Percentiles rank a stretch among this genome's conserved stretches.
Evolutionary conservation across 495 filamentous ascomycete genomes (phyloP).

Genomic region (Cryomyces minteri): DNA sequence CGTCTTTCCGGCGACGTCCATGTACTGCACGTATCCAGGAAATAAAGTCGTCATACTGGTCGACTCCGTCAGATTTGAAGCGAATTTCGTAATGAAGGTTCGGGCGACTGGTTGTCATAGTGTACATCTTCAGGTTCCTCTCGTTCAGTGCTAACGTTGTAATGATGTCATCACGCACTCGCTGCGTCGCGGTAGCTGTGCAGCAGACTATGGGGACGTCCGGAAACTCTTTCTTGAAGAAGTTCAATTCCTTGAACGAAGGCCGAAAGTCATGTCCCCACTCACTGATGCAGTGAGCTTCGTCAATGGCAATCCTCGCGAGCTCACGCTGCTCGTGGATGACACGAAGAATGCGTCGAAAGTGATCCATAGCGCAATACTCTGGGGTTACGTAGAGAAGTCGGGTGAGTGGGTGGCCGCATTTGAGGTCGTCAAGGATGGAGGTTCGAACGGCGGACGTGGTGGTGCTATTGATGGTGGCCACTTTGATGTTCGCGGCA

Average conservation of each 20-base stretch:
- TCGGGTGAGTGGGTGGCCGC: constrained; percentile 66
- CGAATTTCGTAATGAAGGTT: constrained; percentile 88
- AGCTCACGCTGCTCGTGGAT: constrained; percentile 73
- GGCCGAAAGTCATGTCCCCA: constrained; percentile 98
- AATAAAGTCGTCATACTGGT: constrained; percentile 49
- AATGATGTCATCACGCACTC: constrained; percentile 66
- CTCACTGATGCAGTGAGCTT: constrained; percentile 94
- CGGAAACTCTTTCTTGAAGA: constrained; percentile 67
- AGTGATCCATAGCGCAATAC: constrained; percentile 57
- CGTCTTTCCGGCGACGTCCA: constrained; percentile 34
- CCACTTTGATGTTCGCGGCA: constrained; percentile 56
- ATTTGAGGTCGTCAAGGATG: constrained; percentile 64
- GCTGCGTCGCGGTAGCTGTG: constrained; percentile 73
- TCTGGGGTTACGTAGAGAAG: constrained; percentile 92
- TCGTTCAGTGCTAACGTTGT: constrained; percentile 47
- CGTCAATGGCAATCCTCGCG: constrained; percentile 73
- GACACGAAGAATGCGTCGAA: constrained; percentile 51
- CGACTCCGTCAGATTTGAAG: constrained; percentile 58
- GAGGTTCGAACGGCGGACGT: constrained; percentile 37
- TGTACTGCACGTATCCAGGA: constrained; percentile 57
- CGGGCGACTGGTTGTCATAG: constrained; percentile 57
- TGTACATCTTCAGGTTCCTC: constrained; percentile 47
- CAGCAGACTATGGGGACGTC: constrained; percentile 77
- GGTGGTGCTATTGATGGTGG: constrained; percentile 73
- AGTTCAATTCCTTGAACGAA: constrained; percentile 72